Evolutionary conservation across 345 rosid genomes (phyloP).

Genomic region (Streptanthus diversifolius): DNA sequence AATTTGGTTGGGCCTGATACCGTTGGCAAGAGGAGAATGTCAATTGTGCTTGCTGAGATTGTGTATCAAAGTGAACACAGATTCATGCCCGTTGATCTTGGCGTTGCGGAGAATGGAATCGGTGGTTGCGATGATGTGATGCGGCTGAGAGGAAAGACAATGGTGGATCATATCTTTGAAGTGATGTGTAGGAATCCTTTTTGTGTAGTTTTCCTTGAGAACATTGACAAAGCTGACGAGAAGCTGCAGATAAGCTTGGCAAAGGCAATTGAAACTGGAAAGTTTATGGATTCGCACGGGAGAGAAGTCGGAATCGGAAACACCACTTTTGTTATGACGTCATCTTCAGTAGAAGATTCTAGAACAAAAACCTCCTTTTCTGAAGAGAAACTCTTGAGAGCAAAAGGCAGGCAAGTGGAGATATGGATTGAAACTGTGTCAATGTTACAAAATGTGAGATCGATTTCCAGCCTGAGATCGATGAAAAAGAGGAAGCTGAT

Average conservation of each 20-base stretch:
- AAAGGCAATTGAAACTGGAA: slow-evolving; percentile 53
- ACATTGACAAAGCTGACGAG: slow-evolving; percentile 64
- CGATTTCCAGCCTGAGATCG: slow-evolving; percentile 6
- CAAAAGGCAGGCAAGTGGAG: slow-evolving; percentile 47
- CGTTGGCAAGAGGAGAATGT: slow-evolving; percentile 51
- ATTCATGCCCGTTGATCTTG: slow-evolving; percentile 53
- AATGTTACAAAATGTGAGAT: slow-evolving; percentile 2
- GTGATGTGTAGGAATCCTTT: slow-evolving; percentile 57
- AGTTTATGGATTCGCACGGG: slow-evolving; percentile 60
- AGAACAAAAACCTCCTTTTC: slow-evolving; percentile 27
- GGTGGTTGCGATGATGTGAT: slow-evolving; percentile 25
- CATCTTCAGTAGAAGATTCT: slow-evolving; percentile 28
- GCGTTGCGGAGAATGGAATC: slow-evolving; percentile 32
- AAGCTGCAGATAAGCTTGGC: slow-evolving; percentile 46
- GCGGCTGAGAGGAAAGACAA: slow-evolving; percentile 58
- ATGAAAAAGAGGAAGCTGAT: slow-evolving; percentile 53
- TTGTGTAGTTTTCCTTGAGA: slow-evolving; percentile 67
- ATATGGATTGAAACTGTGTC: slow-evolving; percentile 41
- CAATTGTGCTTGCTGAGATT: slow-evolving; percentile 55
- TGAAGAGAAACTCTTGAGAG: slow-evolving; percentile 49
- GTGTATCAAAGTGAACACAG: slow-evolving; percentile 49
- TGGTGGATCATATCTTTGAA: slow-evolving; percentile 57
- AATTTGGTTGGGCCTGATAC: slow-evolving; percentile 59
- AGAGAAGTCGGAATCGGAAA: slow-evolving; percentile 56
- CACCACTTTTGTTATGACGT: slow-evolving; percentile 55